Conservation (phyloP, 192 early-diverging fungal genomes). For the Spizellomyces sp. region DNA sequence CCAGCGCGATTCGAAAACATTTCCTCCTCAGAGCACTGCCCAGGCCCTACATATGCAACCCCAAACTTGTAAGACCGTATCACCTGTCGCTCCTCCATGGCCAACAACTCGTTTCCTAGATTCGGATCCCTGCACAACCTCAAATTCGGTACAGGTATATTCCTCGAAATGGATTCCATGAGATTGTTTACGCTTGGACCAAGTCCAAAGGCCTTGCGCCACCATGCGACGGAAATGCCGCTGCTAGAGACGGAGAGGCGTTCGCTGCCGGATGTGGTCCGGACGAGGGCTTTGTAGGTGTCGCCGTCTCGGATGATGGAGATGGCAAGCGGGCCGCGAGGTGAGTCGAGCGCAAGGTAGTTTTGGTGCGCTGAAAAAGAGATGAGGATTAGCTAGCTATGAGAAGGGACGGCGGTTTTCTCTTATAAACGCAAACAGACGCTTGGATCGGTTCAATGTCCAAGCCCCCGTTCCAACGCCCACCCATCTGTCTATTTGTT, state of each 20-base stretch:
- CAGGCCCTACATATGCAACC: constrained; percentile 66
- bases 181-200: constrained; percentile 52
- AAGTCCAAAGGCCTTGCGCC: constrained; percentile 46
- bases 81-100: constrained; percentile 75
- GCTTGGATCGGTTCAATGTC: too few relatives aligned
- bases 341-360: constrained; percentile 47
- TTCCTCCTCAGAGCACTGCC: constrained; percentile 75
- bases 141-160: constrained; percentile 55
- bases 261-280: constrained; percentile 58
- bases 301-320: constrained; percentile 53
- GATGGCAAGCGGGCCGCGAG: constrained; percentile 53
- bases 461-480: too few relatives aligned
- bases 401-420: not conserved
- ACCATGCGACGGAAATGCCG: constrained; percentile 44
- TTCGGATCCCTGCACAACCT: constrained; percentile 61
- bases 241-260: constrained; percentile 50
- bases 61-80: constrained; percentile 80
- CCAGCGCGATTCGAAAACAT: constrained; percentile 71
- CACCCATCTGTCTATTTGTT: too few relatives aligned
- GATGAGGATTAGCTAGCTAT: constrained; percentile 21
- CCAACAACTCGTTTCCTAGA: constrained; percentile 64
- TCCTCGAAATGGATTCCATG: constrained; percentile 53
- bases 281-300: constrained; percentile 56
- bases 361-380: constrained; percentile 48
- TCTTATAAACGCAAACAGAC: too few relatives aligned